Percentiles rank a stretch among this genome's conserved stretches.
These are phyloP conservation scores for Leptographium wingfieldii DNA, from an alignment of 2,329 filamentous ascomycete species.

Conservation along the genomic window DNA sequence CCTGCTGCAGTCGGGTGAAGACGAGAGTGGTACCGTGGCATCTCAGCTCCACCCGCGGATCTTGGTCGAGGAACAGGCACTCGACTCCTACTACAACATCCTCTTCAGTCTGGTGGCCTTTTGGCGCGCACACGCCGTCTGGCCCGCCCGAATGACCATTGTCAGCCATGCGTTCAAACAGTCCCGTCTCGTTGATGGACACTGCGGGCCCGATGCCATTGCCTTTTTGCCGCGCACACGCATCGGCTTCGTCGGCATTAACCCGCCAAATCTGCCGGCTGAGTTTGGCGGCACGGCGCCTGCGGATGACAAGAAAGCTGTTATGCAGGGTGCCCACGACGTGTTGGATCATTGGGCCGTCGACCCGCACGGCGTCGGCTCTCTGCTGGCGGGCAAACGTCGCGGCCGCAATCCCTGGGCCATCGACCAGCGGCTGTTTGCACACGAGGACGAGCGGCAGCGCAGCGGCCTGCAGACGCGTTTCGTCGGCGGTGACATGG, in stretches of 20 bases:
- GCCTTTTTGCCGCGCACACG: slow-evolving; percentile 29
- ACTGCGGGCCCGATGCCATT: slow-evolving; percentile 44
- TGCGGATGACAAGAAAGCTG: slow-evolving; percentile 21
- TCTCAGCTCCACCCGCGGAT: slow-evolving; percentile 24
- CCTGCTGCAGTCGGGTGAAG: slow-evolving; percentile 16
- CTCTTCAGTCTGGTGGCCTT: slow-evolving; percentile 55
- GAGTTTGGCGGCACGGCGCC: slow-evolving; percentile 20
- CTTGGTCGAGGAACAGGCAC: slow-evolving; percentile 54
- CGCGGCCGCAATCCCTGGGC: slow-evolving; percentile 36
- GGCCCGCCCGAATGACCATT: slow-evolving; percentile 47
- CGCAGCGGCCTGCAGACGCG: slow-evolving; percentile 19
- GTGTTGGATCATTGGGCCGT: slow-evolving; percentile 35
- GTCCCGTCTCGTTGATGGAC: slow-evolving; percentile 46
- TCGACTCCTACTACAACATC: slow-evolving; percentile 80
- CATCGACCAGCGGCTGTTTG: slow-evolving; percentile 31
- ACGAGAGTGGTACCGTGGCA: not conserved
- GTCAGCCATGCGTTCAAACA: slow-evolving; percentile 61
- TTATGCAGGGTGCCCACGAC: slow-evolving; percentile 27
- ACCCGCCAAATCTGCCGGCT: slow-evolving; percentile 34
- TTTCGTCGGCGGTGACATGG: slow-evolving; percentile 15
- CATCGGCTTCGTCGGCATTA: slow-evolving; percentile 47
- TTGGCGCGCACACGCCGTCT: slow-evolving; percentile 37
- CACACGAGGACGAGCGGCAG: slow-evolving; percentile 18
- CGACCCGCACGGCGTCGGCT: slow-evolving; percentile 39
- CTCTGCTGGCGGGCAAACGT: slow-evolving; percentile 34